phyloP scores from a whole-genome alignment of 345 rosid genomes.

The Gossypium stocksii region DNA sequence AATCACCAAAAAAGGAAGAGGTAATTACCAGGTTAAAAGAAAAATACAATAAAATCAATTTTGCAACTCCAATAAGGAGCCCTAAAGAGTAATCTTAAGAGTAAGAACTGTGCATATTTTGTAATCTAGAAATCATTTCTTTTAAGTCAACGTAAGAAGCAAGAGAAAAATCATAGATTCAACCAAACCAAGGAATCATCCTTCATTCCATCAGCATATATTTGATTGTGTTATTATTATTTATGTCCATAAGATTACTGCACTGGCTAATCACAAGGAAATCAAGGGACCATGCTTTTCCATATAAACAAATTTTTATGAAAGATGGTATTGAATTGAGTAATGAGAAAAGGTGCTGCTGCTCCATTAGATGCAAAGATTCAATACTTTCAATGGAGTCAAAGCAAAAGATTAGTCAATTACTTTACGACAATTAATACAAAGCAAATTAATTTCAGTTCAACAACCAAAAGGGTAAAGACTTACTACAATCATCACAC shows the following conservation, averaged over 20 bases:
- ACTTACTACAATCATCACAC: slow-evolving; percentile 98
- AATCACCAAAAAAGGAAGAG: not conserved
- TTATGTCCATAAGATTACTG: not conserved
- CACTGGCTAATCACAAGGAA: not conserved
- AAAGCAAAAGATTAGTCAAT: not conserved
- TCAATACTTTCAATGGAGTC: slow-evolving; percentile 1
- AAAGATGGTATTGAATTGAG: not conserved
- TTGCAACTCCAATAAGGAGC: not conserved
- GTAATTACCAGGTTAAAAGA: not conserved
- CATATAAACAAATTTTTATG: not conserved
- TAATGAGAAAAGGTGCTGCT: not conserved
- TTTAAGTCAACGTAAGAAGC: not conserved
- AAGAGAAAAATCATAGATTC: not conserved
- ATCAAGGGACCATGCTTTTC: not conserved
- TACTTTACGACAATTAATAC: not conserved
- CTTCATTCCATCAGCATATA: not conserved
- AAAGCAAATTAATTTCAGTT: not conserved
- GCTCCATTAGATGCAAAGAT: not conserved
- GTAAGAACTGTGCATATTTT: not conserved
- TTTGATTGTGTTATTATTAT: not conserved
- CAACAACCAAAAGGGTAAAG: slow-evolving; percentile 2
- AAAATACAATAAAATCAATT: not conserved
- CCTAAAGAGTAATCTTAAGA: not conserved
- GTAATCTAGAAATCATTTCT: not conserved
- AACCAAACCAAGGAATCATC: slow-evolving; percentile 2